Base-by-base conservation (phyloP, 2,329 filamentous ascomycete species). In the Tolypocladium pustulatum region DNA sequence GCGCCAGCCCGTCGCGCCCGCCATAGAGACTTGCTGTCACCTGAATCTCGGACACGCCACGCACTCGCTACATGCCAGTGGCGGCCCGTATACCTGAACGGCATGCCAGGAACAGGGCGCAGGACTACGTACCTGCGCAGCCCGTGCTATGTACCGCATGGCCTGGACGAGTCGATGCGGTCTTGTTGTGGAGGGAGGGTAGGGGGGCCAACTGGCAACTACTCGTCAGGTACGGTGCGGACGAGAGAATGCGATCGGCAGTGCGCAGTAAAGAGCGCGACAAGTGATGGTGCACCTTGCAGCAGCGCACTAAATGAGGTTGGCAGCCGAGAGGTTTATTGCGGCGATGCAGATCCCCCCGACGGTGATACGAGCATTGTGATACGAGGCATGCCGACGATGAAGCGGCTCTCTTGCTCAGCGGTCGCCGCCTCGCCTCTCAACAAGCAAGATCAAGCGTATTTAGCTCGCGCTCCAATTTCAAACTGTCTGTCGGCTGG, bases 41-140 rank as follows among this genome's bases (percentile, higher is more conserved):
- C 58, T 55, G 58, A 59, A 57, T 51, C 46, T 57, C 58, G 30
- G 41, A 58, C 58, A 58, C 58, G 56, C 55, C 55, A 57, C 40
- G 40, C 25, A 15, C 30, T 30, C 38, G 25, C 38, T 59, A 52
- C 58, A 41, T 46, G 53, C 53, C 36, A 53, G 57, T 27, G 51
- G 40, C 40, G 22, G 13, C 5, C 9, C 5, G 56, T 41, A 41
- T 56, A 60, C 58, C 22, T 55, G 52, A 34, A 43, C 56, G 55
- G 58, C 41, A 60, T 60, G 58, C 22, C 36, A 25, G 34, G 53
- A 22, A 22, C 32, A 36, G 13, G 36, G 53, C 53, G 13, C 53
- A 13, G n/a, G 22, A 13, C n/a, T 25, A 22, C 53, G 53, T 55
- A 55, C 41, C 43, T 27, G 25, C 22, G 40, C 27, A 22, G 13